Evolutionary conservation across 1,284 basidiomycete genomes (phyloP), one percentile per base, ranked within the genome.

Genomic region (Tremellales sp.): DNA sequence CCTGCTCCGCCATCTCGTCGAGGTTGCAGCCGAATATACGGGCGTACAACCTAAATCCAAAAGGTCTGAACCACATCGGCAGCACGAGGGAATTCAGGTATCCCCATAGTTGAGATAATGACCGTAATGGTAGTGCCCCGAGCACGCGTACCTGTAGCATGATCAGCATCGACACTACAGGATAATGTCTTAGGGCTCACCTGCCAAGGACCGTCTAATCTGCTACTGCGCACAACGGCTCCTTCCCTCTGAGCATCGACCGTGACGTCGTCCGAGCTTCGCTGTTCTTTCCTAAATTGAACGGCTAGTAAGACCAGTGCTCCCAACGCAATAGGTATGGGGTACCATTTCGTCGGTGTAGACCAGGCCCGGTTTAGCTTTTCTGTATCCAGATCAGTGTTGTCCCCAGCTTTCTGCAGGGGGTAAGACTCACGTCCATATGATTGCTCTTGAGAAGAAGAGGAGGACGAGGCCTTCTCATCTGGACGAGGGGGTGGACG

Each of bases 291-390:
- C 35, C 70, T 46, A 55, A 85, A 91, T 68, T 92, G 87, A 22
- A 96, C 79, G 42, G 82, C 83, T 52, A 92, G 82, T 40, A 96
- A 84, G 22, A 94, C 80, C 24, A 93, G 80, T 2, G 89, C 91
- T 35, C 92, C 92, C 27, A 96, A 84, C 13, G 89, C 88, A 52
- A 97, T 77, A 13, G 94, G 94, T 40, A 98, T 82, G 8, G 94
- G 93, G 61, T 92, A 93, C 94, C 94, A 98, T 73, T 84, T 88
- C 45, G 87, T 90, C 1, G 89, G 90, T 0, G 93, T 96, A 58
- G 84, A 79, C 91, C 92, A 96, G 22, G 89, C 90, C 56, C 82
- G 70, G 36, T 75, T 73, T 10, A 84, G 70, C 53, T 69, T 56
- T 22, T 54, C 54, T 54, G 26, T 19, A 6, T 21, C 19, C 37